Percentiles rank a stretch among this genome's conserved stretches.
phyloP scores from a whole-genome alignment of 1,284 basidiomycete species.

The Grifola frondosa region DNA sequence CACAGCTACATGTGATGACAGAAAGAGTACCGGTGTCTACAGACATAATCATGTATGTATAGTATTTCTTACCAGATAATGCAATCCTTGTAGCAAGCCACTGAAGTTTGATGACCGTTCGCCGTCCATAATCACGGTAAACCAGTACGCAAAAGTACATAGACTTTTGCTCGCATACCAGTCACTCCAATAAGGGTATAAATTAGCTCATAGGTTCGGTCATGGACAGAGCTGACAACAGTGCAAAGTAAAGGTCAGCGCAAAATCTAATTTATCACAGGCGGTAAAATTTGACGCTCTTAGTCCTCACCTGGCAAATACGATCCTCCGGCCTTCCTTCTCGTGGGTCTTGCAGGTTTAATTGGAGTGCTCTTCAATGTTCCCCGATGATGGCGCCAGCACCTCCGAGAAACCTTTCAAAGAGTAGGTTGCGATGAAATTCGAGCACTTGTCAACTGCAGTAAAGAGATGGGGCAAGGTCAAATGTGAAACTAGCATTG shows the following conservation, averaged over 20 bases:
- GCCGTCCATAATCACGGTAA: slow-evolving; percentile 41
- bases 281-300: no score
- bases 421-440: no score
- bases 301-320: slow-evolving; percentile 38
- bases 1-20: neutral
- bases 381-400: slow-evolving; percentile 42
- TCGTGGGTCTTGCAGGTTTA: slow-evolving; percentile 17
- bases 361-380: slow-evolving; percentile 39
- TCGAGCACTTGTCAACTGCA: no score
- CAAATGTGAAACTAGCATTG: no score
- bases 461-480: no score
- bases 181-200: slow-evolving; percentile 50
- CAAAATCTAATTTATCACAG: neutral
- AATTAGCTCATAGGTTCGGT: slow-evolving; percentile 59
- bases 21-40: slow-evolving; percentile 40
- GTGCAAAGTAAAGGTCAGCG: slow-evolving; percentile 25
- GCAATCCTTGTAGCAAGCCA: slow-evolving; percentile 39
- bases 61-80: slow-evolving; percentile 40
- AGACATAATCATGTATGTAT: slow-evolving; percentile 48
- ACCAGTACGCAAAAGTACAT: neutral
- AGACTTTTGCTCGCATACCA: slow-evolving; percentile 29
- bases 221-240: slow-evolving; percentile 55
- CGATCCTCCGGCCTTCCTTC: slow-evolving; percentile 11
- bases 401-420: slow-evolving; percentile 53
- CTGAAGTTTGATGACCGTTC: slow-evolving; percentile 50